phyloP scores from a whole-genome alignment of 2,329 filamentous ascomycete species.

The Lithohypha guttulata region DNA sequence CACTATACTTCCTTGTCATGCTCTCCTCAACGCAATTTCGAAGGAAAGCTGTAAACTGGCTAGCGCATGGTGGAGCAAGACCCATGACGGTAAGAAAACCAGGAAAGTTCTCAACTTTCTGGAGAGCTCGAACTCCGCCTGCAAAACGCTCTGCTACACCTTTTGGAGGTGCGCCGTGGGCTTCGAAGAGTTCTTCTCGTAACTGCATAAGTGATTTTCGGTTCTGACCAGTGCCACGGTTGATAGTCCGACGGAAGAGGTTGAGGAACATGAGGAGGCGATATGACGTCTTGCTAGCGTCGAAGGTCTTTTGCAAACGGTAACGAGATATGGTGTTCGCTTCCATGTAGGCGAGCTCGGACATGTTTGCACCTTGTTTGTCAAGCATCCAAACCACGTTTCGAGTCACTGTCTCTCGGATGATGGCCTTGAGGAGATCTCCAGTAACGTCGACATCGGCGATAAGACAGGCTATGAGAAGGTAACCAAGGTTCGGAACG shows the following conservation, averaged over 20 bases:
- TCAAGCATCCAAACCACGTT: constrained; percentile 45
- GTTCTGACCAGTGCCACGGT: constrained; percentile 23
- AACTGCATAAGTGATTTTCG: constrained; percentile 26
- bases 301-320: constrained; percentile 38
- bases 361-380: constrained; percentile 23
- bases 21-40: constrained; percentile 8
- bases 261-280: constrained; percentile 44
- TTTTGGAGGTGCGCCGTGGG: constrained; percentile 37
- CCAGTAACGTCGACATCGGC: constrained; percentile 34
- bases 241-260: constrained; percentile 38
- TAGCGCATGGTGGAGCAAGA: neutral
- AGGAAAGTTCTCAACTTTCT: constrained; percentile 33
- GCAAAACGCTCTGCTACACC: constrained; percentile 33
- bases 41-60: constrained; percentile 11
- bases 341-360: constrained; percentile 40
- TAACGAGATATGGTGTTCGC: constrained; percentile 32
- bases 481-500: constrained; percentile 40
- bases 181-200: constrained; percentile 37
- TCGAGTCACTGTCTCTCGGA: constrained; percentile 40
- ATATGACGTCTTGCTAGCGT: constrained; percentile 38
- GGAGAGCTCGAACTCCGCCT: constrained; percentile 35
- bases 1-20: constrained; percentile 5
- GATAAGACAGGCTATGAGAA: constrained; percentile 40
- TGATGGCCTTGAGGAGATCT: constrained; percentile 32
- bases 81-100: constrained; percentile 37